These are phyloP conservation scores for Dactylellina leptospora DNA, from an alignment of 2,329 filamentous ascomycete species.

Conservation along the genomic window DNA sequence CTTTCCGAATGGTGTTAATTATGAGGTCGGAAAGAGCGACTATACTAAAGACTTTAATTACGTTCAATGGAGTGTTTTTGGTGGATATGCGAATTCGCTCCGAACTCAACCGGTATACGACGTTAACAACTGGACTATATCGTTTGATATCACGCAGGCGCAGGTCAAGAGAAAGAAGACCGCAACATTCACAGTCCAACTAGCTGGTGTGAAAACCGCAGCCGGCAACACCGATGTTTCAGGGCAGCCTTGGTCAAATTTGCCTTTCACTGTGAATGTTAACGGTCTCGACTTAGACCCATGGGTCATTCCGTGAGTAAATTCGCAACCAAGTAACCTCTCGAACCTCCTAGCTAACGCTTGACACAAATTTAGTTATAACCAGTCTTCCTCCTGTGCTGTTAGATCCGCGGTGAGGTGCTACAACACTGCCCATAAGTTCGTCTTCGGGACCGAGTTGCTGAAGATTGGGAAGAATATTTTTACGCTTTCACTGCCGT, in stretches of 20 bases:
- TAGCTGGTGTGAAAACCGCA: conserved; percentile 71
- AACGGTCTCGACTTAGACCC: conserved; percentile 62
- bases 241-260: conserved; percentile 65
- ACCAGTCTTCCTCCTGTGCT: conserved; percentile 62
- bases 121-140: conserved; percentile 70
- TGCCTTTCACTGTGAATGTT: conserved; percentile 65
- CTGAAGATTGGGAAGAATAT: conserved; percentile 67
- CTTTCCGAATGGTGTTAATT: conserved; percentile 69
- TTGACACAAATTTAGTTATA: conserved; percentile 56
- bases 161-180: conserved; percentile 62
- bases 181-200: conserved; percentile 71
- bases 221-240: conserved; percentile 71
- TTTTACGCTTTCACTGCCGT: conserved; percentile 69
- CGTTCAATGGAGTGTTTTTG: conserved; percentile 73
- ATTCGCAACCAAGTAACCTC: too few species aligned
- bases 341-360: too few species aligned
- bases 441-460: conserved; percentile 65
- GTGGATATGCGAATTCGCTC: conserved; percentile 66
- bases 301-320: conserved; percentile 68
- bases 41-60: conserved; percentile 68
- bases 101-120: conserved; percentile 61
- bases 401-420: conserved; percentile 70
- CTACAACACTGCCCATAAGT: conserved; percentile 71
- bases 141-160: conserved; percentile 64
- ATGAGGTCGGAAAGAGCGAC: conserved; percentile 67